These are phyloP conservation scores for Diaporthe nobilis DNA, from an alignment of 2,329 filamentous ascomycete species.

Conservation along the genomic window DNA sequence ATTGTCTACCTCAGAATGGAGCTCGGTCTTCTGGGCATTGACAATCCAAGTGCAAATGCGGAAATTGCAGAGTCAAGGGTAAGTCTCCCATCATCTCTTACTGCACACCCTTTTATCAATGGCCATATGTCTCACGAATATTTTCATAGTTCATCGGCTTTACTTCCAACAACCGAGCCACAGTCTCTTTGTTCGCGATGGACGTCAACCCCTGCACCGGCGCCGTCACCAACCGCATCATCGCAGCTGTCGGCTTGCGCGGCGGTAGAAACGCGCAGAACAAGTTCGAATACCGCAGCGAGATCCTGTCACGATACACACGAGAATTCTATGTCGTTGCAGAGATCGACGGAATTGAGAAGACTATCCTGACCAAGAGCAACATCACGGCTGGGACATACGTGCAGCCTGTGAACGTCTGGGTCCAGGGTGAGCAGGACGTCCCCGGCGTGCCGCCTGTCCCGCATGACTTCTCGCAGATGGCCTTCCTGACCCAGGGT, in stretches of 20 bases:
- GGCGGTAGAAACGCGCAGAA: conserved; percentile 53
- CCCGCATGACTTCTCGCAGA: conserved; percentile 53
- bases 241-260: conserved; percentile 50
- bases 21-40: conserved; percentile 52
- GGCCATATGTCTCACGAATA: background rate
- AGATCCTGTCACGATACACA: conserved; percentile 51
- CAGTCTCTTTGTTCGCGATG: conserved; percentile 52
- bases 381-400: conserved; percentile 53
- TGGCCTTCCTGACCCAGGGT: conserved; percentile 53
- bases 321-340: conserved; percentile 53
- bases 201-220: conserved; percentile 56
- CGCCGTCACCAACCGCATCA: conserved; percentile 50
- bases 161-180: conserved; percentile 52
- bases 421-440: conserved; percentile 55
- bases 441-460: conserved; percentile 53
- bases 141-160: conserved; percentile 51
- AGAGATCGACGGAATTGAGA: conserved; percentile 51
- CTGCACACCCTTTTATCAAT: background rate
- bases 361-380: conserved; percentile 52
- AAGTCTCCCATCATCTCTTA: background rate
- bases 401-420: conserved; percentile 53
- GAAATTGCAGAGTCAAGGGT: conserved; percentile 53
- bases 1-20: conserved; percentile 55
- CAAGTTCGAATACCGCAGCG: conserved; percentile 54
- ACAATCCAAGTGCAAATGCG: conserved; percentile 52